Percentiles rank a stretch among this genome's conserved stretches.
Evolutionary conservation across 2,329 filamentous ascomycete genomes (phyloP).

Genomic region (Xenoacremonium recifei): DNA sequence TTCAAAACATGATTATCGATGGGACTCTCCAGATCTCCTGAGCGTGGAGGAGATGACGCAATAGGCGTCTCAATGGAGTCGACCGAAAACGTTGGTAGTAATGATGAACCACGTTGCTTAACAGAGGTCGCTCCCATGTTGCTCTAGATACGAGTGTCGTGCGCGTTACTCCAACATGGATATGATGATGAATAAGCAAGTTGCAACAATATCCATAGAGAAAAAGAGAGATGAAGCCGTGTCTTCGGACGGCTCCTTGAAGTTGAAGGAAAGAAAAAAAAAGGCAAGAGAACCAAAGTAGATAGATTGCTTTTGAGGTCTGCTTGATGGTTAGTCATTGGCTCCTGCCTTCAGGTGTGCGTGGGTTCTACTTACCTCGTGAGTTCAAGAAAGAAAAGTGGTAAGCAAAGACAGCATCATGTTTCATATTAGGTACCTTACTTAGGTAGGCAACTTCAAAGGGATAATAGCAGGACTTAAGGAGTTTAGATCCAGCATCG

Average conservation of each 20-base stretch:
- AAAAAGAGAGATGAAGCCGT: conserved; percentile 5
- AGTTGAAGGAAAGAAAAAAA: not conserved
- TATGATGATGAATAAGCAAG: conserved; percentile 9
- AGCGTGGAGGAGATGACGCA: conserved; percentile 5
- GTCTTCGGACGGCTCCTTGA: not conserved
- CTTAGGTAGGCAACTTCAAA: too few species aligned
- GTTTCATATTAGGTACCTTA: too few species aligned
- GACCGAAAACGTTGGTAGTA: conserved; percentile 16
- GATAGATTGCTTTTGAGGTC: too few species aligned
- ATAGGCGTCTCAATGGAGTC: conserved; percentile 11
- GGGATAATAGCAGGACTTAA: too few species aligned
- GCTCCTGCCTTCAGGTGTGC: too few species aligned
- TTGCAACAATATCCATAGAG: conserved; percentile 1
- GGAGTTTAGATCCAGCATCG: too few species aligned
- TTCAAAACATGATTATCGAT: conserved; percentile 15
- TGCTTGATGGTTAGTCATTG: too few species aligned
- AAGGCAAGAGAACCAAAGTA: too few species aligned
- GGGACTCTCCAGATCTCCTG: conserved; percentile 7
- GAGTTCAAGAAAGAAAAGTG: too few species aligned
- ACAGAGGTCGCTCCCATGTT: conserved; percentile 29
- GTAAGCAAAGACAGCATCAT: too few species aligned
- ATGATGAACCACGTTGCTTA: conserved; percentile 24
- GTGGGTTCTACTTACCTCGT: too few species aligned
- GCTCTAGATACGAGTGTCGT: conserved; percentile 11
- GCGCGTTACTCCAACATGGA: conserved; percentile 8